Conservation (phyloP, 73 alveolate species). For the Uronychia binucleata region DNA sequence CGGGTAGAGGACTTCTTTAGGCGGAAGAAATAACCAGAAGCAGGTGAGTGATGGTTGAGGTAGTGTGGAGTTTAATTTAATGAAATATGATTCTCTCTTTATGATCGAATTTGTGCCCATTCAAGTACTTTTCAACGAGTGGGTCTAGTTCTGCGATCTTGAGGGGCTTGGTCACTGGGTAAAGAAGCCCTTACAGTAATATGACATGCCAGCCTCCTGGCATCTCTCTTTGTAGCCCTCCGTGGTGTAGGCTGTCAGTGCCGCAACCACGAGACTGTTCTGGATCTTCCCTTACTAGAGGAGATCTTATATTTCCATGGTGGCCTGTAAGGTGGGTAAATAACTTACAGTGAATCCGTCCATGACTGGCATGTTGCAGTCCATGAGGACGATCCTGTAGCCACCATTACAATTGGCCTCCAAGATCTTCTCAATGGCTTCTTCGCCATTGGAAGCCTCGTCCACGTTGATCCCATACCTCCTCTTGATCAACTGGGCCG, state of each 20-base stretch:
- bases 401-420: not conserved
- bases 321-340: not conserved
- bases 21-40: no score
- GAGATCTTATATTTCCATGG: not conserved
- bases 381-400: constrained; percentile 1
- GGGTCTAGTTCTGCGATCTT: not conserved
- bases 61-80: no score
- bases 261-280: not conserved
- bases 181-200: not conserved
- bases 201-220: not conserved
- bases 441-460: not conserved
- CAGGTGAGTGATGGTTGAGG: no score
- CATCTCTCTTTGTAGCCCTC: not conserved
- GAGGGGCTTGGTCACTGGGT: not conserved
- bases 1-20: no score
- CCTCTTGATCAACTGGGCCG: not conserved
- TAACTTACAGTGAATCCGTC: constrained; percentile 6
- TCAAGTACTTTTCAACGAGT: not conserved
- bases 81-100: no score
- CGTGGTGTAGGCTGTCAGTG: constrained; percentile 2
- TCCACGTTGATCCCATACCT: not conserved
- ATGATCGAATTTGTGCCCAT: no score
- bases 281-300: not conserved
- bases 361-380: constrained; percentile 15
- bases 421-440: not conserved